A percentile compares a stretch with the other conserved stretches of the same genome.
phyloP scores from a whole-genome alignment of 768 basidiomycete genomes.

The Podaxis rugospora region DNA sequence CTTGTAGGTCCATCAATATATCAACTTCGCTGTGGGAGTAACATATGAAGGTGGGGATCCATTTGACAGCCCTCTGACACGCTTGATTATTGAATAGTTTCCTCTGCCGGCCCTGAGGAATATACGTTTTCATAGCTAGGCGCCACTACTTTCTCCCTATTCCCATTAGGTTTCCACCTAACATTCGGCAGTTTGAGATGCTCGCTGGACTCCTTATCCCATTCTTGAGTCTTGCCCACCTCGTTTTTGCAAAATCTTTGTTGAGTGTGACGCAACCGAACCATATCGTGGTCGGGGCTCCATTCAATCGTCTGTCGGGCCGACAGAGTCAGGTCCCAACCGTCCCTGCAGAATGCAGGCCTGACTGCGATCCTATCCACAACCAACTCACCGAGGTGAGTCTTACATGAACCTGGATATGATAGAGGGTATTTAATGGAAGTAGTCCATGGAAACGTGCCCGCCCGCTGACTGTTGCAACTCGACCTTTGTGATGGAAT shows the following conservation, averaged over 20 bases:
- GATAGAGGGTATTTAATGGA: not conserved
- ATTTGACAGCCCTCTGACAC: not conserved
- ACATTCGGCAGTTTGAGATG: not conserved
- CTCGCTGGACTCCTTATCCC: not conserved
- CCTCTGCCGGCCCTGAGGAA: conserved; percentile 1
- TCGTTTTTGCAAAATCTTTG: not conserved
- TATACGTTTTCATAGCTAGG: not conserved
- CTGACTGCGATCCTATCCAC: conserved; percentile 26
- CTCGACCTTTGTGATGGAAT: conserved; percentile 22
- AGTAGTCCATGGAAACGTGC: conserved; percentile 4
- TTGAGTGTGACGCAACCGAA: conserved; percentile 1
- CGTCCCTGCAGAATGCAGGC: conserved; percentile 28
- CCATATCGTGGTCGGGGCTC: not conserved
- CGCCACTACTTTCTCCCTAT: not conserved
- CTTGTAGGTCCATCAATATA: conserved; percentile 3
- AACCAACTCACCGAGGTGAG: conserved; percentile 17
- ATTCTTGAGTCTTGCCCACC: not conserved
- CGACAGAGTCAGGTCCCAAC: conserved; percentile 18
- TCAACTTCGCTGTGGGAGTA: not conserved
- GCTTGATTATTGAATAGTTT: not conserved
- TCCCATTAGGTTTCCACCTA: not conserved
- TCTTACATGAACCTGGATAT: not conserved
- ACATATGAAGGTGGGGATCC: not conserved
- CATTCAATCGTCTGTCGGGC: not conserved
- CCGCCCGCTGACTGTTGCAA: conserved; percentile 23